Evolutionary conservation across 768 basidiomycete genomes (phyloP), one percentile per base, ranked within the genome.

Genomic region (Phylloporus rhodoxanthus): DNA sequence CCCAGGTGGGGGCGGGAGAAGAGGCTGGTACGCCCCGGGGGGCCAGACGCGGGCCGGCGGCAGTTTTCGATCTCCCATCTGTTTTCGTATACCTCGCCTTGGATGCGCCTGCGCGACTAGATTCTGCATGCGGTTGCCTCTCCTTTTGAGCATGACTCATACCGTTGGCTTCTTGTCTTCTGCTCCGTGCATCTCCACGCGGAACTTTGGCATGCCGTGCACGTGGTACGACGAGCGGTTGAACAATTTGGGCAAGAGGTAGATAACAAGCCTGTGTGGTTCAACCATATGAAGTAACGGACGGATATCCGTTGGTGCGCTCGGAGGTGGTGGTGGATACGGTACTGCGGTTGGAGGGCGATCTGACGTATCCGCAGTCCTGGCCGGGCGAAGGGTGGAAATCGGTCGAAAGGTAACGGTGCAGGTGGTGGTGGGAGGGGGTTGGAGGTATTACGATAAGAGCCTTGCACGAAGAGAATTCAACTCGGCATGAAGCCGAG

Each of bases 341-440:
- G 65, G 63, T 11, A 57, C 54, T 14, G 57, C 55, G 2, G 53
- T 43, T 17, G 60, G 43, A 34, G 60, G 60, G 1, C 52, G 51
- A 46, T 67, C 65, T 2, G 49, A 9, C 1, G 53, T 42, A 23
- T 63, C 60, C 36, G 48, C 50, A 43, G 53, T 42, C 6, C 64
- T 8, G 68, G 62, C 52, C 72, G 69, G 15, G 69, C 66, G 45
- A 76, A 72, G 10, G 69, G 44, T 10, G 76, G 73, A 17, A 77
- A 66, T 34, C 70, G 67, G 21, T 76, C 74, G 9, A 74, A 63
- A 8, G 75, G 69, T 7, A 80, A 61, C 3, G 78, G 80, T 48
- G 76, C 72, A 11, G 80, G 80, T n/a, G 80, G 80, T 36, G 68
- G 62, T 20, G 80, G 80, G 17, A 82, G 71, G 4, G 81, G 81